A percentile compares a stretch with the other conserved stretches of the same genome.
Evolutionary conservation across 2,329 filamentous ascomycete species (phyloP).

Genomic region (Colletotrichum tamarilloi): DNA sequence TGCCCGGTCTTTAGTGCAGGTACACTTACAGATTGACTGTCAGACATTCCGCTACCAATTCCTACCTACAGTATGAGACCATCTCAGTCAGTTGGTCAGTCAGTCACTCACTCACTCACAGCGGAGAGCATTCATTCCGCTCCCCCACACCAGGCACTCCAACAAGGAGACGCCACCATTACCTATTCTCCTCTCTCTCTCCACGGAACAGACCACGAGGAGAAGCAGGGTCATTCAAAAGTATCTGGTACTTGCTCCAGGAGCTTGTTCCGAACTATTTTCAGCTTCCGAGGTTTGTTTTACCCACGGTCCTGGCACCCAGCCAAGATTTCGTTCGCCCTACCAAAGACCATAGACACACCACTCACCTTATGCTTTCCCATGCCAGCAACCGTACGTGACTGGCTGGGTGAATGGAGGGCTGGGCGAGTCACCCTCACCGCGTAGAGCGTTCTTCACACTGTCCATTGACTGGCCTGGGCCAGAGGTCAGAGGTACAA

Average conservation of each 20-base stretch:
- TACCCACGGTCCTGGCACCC: conserved; percentile 22
- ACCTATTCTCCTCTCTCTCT: neutral
- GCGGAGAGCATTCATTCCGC: conserved; percentile 13
- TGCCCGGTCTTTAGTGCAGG: neutral
- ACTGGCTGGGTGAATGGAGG: neutral
- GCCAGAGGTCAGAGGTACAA: conserved; percentile 33
- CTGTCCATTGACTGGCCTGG: conserved; percentile 28
- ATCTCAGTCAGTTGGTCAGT: neutral
- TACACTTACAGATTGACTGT: neutral
- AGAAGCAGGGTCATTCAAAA: neutral
- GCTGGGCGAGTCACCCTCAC: conserved; percentile 1
- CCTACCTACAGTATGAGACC: neutral
- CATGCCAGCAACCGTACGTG: neutral
- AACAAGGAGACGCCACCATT: neutral
- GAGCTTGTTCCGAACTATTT: conserved; percentile 16
- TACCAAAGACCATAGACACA: neutral
- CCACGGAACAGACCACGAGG: conserved; percentile 1
- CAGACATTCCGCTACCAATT: neutral
- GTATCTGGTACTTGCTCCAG: conserved; percentile 24
- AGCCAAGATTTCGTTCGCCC: conserved; percentile 7
- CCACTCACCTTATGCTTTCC: neutral
- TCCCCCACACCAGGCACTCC: neutral
- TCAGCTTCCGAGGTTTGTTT: conserved; percentile 32
- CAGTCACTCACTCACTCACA: neutral
- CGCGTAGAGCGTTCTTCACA: conserved; percentile 11